Conservation (phyloP, 768 basidiomycete genomes). For the Lentinula lateritia region DNA sequence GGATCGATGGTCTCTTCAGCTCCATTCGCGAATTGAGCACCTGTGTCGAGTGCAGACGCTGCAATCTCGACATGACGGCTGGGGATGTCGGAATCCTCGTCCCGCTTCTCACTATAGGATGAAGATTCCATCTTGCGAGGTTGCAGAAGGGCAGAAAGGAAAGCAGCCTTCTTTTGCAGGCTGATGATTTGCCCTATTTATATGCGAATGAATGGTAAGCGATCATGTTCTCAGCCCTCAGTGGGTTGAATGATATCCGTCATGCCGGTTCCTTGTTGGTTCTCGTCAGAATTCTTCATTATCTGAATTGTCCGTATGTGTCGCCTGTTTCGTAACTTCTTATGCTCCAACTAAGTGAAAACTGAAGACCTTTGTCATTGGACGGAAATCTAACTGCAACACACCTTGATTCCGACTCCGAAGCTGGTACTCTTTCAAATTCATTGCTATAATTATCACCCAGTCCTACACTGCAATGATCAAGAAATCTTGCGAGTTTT, state of each 20-base stretch:
- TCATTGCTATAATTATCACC: neutral
- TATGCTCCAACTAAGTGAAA: neutral
- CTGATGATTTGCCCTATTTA: neutral
- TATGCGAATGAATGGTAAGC: neutral
- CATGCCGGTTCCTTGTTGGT: neutral
- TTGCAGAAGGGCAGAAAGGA: neutral
- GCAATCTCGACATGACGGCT: neutral
- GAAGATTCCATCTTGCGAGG: neutral
- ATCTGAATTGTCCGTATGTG: neutral
- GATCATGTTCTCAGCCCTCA: neutral
- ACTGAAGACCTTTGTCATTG: neutral
- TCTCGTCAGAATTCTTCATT: neutral
- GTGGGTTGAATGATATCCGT: neutral
- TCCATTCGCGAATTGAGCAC: conserved; percentile 35
- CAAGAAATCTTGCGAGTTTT: neutral
- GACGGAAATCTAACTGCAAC: neutral
- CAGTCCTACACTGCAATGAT: neutral
- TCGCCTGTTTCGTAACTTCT: neutral
- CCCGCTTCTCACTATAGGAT: neutral
- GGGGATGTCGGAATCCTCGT: neutral
- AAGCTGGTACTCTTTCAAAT: neutral
- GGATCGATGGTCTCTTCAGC: conserved; percentile 26
- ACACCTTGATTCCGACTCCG: neutral
- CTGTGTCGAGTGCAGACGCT: conserved; percentile 31
- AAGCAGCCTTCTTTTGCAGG: neutral